These are phyloP conservation scores for Boletus tomentosulus DNA, from an alignment of 768 basidiomycete species.

Conservation along the genomic window DNA sequence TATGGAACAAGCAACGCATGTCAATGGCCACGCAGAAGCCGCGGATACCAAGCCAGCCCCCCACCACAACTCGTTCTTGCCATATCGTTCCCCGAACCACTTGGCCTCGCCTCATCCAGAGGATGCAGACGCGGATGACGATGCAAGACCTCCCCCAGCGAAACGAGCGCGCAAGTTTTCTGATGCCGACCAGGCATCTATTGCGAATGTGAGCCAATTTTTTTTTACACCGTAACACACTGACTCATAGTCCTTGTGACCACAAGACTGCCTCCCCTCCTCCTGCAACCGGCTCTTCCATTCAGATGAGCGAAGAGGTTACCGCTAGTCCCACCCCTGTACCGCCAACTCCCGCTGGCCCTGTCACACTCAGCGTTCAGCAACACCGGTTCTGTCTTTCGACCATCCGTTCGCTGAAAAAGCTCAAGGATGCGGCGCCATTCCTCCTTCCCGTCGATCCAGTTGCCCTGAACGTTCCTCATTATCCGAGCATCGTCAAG, in stretches of 20 bases:
- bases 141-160: slow-evolving; percentile 70
- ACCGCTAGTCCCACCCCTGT: slow-evolving; percentile 14
- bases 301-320: slow-evolving; percentile 28
- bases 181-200: slow-evolving; percentile 70
- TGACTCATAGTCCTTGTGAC: slow-evolving; percentile 36
- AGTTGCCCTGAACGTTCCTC: slow-evolving; percentile 77
- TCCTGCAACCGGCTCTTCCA: slow-evolving; percentile 47
- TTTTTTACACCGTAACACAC: slow-evolving; percentile 45
- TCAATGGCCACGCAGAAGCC: slow-evolving; percentile 24
- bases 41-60: slow-evolving; percentile 9
- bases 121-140: slow-evolving; percentile 34
- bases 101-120: slow-evolving; percentile 28
- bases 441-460: slow-evolving; percentile 90
- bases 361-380: slow-evolving; percentile 49
- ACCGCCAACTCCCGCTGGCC: slow-evolving; percentile 5
- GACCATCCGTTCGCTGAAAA: slow-evolving; percentile 79
- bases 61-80: slow-evolving; percentile 32
- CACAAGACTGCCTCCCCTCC: slow-evolving; percentile 72
- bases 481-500: slow-evolving; percentile 83
- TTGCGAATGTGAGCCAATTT: slow-evolving; percentile 62
- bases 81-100: slow-evolving; percentile 34
- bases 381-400: slow-evolving; percentile 81
- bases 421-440: slow-evolving; percentile 74
- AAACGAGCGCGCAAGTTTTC: slow-evolving; percentile 76
- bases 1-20: slow-evolving; percentile 23